phyloP scores from a whole-genome alignment of 352 stramenopile genomes.

The Phytophthora sansomeana region DNA sequence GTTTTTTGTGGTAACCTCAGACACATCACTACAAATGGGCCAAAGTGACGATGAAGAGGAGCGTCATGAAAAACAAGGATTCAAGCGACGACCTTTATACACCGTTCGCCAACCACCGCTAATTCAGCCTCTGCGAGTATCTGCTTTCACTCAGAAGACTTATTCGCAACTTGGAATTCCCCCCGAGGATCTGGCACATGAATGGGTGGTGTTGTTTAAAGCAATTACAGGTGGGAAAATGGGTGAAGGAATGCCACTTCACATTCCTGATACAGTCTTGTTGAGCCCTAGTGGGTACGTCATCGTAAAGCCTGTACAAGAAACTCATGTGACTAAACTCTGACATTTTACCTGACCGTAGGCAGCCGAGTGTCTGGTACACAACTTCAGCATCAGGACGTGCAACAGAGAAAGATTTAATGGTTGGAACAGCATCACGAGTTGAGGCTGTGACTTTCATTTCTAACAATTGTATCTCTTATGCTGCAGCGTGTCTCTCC shows the following conservation, averaged over 20 bases:
- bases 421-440: constrained; percentile 23
- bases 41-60: constrained; percentile 8
- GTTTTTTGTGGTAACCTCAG: neutral
- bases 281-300: constrained; percentile 63
- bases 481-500: constrained; percentile 52
- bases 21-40: constrained; percentile 14
- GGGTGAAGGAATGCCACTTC: constrained; percentile 39
- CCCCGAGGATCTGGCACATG: constrained; percentile 51
- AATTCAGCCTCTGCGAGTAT: constrained; percentile 56
- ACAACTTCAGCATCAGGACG: constrained; percentile 51
- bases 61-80: neutral
- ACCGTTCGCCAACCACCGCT: constrained; percentile 53
- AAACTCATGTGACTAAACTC: neutral
- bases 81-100: constrained; percentile 50
- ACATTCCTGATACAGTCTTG: constrained; percentile 67
- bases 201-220: constrained; percentile 71
- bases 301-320: neutral
- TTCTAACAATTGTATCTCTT: neutral
- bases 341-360: constrained; percentile 24
- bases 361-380: constrained; percentile 71
- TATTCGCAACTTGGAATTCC: constrained; percentile 30
- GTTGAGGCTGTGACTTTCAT: neutral
- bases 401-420: constrained; percentile 49
- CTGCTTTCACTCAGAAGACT: constrained; percentile 47
- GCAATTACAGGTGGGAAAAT: constrained; percentile 42